These are phyloP conservation scores for Agastache rugosa DNA, from an alignment of 257 asterid genomes.

Conservation along the genomic window DNA sequence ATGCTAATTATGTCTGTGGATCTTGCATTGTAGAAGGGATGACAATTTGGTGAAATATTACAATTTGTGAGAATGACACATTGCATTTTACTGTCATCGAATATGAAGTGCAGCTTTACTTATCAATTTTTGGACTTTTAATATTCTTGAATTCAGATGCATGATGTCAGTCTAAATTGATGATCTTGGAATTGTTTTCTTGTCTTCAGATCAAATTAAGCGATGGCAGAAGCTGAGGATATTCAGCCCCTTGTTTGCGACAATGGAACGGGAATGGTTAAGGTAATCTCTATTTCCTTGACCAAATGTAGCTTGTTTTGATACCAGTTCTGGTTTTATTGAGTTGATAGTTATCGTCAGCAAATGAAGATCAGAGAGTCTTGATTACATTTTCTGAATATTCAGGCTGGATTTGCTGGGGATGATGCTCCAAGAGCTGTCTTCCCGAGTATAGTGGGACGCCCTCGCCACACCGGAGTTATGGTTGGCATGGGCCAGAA, in stretches of 20 bases:
- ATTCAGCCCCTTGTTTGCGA: conserved; percentile 64
- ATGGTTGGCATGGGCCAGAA: conserved; percentile 71
- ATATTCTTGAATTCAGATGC: conserved; percentile 30
- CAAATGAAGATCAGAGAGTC: not conserved
- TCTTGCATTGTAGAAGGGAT: conserved; percentile 20
- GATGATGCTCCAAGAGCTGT: conserved; percentile 73
- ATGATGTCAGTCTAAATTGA: not conserved
- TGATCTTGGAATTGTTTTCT: conserved; percentile 1
- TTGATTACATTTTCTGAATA: not conserved
- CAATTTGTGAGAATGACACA: not conserved
- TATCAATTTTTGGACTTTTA: conserved; percentile 9
- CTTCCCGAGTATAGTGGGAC: conserved; percentile 62
- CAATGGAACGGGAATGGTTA: conserved; percentile 71
- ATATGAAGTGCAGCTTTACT: not conserved
- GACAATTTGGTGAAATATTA: not conserved
- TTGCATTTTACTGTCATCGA: conserved; percentile 5
- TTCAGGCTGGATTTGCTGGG: conserved; percentile 69
- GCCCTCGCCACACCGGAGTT: conserved; percentile 69
- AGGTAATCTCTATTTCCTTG: conserved; percentile 40
- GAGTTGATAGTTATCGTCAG: conserved; percentile 5
- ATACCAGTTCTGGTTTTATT: not conserved
- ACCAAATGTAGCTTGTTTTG: not conserved
- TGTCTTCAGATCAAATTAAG: conserved; percentile 35
- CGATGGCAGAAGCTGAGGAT: conserved; percentile 59
- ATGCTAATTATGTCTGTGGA: conserved; percentile 4